Evolutionary conservation across 2,329 filamentous ascomycete species (phyloP), one percentile per base, ranked within the genome.

Genomic region (Venturiaceae sp.): DNA sequence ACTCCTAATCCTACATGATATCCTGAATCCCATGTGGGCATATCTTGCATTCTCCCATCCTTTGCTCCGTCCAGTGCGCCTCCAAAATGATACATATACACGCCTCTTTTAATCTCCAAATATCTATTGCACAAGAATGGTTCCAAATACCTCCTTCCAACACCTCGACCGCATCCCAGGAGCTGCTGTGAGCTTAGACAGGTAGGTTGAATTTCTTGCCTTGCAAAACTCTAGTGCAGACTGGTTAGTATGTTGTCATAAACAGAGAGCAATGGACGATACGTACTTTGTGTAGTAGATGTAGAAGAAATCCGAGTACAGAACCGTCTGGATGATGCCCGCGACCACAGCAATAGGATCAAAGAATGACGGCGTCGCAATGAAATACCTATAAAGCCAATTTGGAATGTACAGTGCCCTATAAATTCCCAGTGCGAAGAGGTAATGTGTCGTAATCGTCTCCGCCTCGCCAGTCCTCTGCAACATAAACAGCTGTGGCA

Each of bases 251-350:
- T 28, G 11, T n/a, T 9, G 16, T 21, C 5, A 28, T 13, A 41
- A 8, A 53, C 23, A 14, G 53, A 33, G 21, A 19, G 21, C 23
- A 11, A 21, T 21, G 52, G 16, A 21, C 50, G 50, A 47, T n/a
- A 75, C 81, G 72, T 71, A 86, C 85, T 96, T 97, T 61, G 87
- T 96, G 77, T 96, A 99, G 79, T 99, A 99, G 68, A 99, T 92
- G 81, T 92, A 99, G 83, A 99, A 99, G 79, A 99, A 99, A 77
- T 99, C 94, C 63, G 90, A 95, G 78, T 99, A 99, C 60, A 99
- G 80, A 53, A 99, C 76, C 0, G 94, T 99, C 80, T 99, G 94
- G 63, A 97, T 77, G 58, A 97, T 81, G 13, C 94, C 94, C 3
- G 95, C 94, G 62, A 94, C 70, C 55, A 96, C 87, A 21, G 92